phyloP scores from a whole-genome alignment of 306 rosid species.

The Vachellia pachyceras region DNA sequence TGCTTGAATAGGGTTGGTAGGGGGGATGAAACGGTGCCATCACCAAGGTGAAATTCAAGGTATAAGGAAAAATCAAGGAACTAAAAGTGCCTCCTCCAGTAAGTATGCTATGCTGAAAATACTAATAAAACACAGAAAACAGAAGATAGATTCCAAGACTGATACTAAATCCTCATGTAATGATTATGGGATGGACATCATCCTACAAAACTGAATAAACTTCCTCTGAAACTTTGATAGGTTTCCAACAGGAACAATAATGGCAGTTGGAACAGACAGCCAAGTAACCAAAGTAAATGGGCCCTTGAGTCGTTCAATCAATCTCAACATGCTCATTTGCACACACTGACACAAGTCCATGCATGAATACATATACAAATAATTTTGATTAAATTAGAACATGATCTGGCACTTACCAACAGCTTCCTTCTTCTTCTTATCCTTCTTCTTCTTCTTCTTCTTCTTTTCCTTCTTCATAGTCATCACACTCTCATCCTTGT shows the following conservation, averaged over 20 bases:
- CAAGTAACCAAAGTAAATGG: neutral
- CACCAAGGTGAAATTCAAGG: neutral
- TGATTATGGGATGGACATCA: neutral
- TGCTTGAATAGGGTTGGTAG: neutral
- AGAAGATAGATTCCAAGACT: neutral
- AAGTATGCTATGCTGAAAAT: neutral
- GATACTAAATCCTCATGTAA: neutral
- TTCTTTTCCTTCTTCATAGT: conserved; percentile 48
- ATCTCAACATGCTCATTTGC: neutral
- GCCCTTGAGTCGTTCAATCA: neutral
- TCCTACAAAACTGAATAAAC: neutral
- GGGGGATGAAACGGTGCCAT: neutral
- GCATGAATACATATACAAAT: neutral
- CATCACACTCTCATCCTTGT: conserved; percentile 40
- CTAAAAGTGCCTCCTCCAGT: neutral
- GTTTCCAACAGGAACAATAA: neutral
- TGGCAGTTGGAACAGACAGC: neutral
- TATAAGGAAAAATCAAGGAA: neutral
- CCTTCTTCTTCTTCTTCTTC: conserved; percentile 48
- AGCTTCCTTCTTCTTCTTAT: conserved; percentile 45
- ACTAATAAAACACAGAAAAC: neutral
- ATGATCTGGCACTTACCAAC: conserved; percentile 56
- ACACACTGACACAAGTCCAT: neutral
- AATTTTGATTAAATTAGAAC: conserved; percentile 5
- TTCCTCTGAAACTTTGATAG: neutral